Conservation (phyloP, 768 basidiomycete species). For the Psilocybe tampanensis region DNA sequence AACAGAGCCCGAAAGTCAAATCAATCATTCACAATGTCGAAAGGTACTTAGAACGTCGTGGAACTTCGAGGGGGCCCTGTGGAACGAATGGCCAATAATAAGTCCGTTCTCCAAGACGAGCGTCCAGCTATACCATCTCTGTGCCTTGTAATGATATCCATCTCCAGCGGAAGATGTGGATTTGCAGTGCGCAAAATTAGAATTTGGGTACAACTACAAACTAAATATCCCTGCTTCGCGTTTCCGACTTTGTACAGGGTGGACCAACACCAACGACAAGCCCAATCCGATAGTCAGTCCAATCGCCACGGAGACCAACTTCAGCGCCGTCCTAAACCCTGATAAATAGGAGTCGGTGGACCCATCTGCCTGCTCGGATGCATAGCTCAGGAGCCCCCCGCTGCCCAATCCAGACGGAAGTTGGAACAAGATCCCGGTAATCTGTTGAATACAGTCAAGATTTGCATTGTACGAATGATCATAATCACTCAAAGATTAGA, state of each 20-base stretch:
- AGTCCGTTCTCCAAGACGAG: no score
- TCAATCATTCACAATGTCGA: not conserved
- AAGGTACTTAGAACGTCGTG: not conserved
- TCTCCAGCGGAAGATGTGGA: not conserved
- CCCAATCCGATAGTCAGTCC: slow-evolving; percentile 82
- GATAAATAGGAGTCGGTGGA: slow-evolving; percentile 59
- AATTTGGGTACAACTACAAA: no score
- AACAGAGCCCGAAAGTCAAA: not conserved
- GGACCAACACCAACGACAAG: slow-evolving; percentile 65
- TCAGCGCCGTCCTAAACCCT: slow-evolving; percentile 76
- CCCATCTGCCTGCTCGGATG: slow-evolving; percentile 54
- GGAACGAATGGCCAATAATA: no score
- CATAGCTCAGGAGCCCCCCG: slow-evolving; percentile 78
- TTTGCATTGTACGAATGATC: slow-evolving; percentile 6
- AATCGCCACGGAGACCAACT: slow-evolving; percentile 76
- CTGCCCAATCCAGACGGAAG: slow-evolving; percentile 81
- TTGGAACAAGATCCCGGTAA: slow-evolving; percentile 84
- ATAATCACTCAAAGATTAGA: not conserved
- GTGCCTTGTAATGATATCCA: no score
- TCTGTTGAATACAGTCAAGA: slow-evolving; percentile 27
- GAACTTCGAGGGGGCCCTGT: no score
- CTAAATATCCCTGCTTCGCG: slow-evolving; percentile 67
- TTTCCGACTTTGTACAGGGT: slow-evolving; percentile 61
- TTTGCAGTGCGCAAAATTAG: no score
- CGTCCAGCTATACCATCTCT: no score